phyloP scores from a whole-genome alignment of 2,329 filamentous ascomycete species.

The Paecilomyces variotii region DNA sequence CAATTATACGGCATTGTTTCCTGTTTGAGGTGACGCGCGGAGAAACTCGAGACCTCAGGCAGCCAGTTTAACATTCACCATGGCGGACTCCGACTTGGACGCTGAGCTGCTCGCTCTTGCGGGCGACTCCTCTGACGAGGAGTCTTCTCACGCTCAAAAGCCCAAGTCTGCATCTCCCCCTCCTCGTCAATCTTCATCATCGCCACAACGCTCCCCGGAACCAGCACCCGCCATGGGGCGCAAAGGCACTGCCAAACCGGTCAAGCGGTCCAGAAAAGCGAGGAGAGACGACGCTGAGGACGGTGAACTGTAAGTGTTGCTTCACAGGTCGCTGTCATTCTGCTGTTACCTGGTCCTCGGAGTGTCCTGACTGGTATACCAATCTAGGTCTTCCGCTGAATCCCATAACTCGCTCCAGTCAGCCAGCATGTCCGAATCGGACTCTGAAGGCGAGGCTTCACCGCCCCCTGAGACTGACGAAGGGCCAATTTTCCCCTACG shows the following conservation, averaged over 20 bases:
- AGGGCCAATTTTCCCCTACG: constrained; percentile 64
- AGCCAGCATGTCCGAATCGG: constrained; percentile 82
- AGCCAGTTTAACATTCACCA: constrained; percentile 34
- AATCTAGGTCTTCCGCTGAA: constrained; percentile 56
- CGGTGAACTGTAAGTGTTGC: constrained; percentile 66
- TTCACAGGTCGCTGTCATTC: background rate
- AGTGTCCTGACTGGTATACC: constrained; percentile 8
- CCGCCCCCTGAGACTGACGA: constrained; percentile 37
- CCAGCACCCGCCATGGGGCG: constrained; percentile 37
- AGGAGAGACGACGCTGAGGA: constrained; percentile 63
- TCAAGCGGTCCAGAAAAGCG: constrained; percentile 37
- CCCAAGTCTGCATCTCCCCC: constrained; percentile 48
- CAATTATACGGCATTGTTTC: background rate
- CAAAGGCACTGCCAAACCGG: constrained; percentile 36
- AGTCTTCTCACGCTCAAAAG: constrained; percentile 48
- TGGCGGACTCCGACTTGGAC: constrained; percentile 70
- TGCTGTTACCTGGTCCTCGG: background rate
- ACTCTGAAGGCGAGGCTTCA: constrained; percentile 62
- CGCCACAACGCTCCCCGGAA: constrained; percentile 35
- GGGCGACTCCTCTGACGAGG: constrained; percentile 54
- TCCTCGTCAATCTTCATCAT: constrained; percentile 45
- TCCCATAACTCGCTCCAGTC: constrained; percentile 70
- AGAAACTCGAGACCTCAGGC: background rate
- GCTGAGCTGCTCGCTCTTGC: constrained; percentile 90
- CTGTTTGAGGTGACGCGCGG: background rate